Percentiles rank a stretch among this genome's conserved stretches.
These are phyloP conservation scores for Urostyla sp. DNA, from an alignment of 73 alveolate species.

Conservation along the genomic window DNA sequence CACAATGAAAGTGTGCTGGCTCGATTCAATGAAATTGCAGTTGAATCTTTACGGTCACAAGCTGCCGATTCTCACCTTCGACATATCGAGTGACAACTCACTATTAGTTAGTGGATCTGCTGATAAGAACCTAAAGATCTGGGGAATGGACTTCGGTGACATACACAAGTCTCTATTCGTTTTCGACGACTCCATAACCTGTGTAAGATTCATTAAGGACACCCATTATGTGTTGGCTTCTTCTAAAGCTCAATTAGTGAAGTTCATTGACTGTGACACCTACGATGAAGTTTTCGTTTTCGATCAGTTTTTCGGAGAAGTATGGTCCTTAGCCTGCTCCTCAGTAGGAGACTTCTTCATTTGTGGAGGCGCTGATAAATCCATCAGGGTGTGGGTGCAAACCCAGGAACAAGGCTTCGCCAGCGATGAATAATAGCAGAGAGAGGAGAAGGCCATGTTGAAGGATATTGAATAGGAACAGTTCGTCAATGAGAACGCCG, in stretches of 20 bases:
- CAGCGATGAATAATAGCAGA: conserved; percentile 87
- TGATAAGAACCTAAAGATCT: conserved; percentile 94
- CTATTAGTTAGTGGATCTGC: conserved; percentile 89
- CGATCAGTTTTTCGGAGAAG: conserved; percentile 82
- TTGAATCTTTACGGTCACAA: conserved; percentile 93
- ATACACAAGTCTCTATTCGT: conserved; percentile 93
- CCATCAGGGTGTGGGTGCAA: conserved; percentile 89
- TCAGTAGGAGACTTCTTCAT: conserved; percentile 91
- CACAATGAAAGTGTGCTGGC: conserved; percentile 84
- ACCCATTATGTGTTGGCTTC: conserved; percentile 95
- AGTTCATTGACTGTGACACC: conserved; percentile 96
- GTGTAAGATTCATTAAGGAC: conserved; percentile 91
- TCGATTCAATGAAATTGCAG: conserved; percentile 89
- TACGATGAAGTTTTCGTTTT: conserved; percentile 87
- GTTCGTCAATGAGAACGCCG: conserved; percentile 63
- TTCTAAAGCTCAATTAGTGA: conserved; percentile 90
- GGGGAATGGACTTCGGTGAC: conserved; percentile 99
- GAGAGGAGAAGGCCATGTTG: conserved; percentile 88
- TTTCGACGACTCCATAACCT: conserved; percentile 87
- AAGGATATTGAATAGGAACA: conserved; percentile 87
- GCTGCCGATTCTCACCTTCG: conserved; percentile 90
- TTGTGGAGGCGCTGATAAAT: conserved; percentile 84
- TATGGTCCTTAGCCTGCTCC: conserved; percentile 88
- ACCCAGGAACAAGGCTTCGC: conserved; percentile 92
- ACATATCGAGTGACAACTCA: conserved; percentile 89